phyloP scores from a whole-genome alignment of 1,139 yeast genomes.

The Geotrichum klebahnii region DNA sequence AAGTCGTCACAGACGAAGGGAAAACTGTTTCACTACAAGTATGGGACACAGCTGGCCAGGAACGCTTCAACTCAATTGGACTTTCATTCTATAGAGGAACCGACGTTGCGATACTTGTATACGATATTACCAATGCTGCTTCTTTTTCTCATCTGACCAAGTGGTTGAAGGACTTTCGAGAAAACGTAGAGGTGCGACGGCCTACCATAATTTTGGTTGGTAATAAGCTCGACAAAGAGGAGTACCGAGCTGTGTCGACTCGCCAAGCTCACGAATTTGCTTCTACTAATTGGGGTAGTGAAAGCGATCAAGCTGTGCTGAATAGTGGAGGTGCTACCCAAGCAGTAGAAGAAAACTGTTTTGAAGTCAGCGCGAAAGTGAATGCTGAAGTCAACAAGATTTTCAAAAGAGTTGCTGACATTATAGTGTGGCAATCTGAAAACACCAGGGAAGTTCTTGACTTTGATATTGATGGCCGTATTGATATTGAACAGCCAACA shows the following conservation, averaged over 20 bases:
- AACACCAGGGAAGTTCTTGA: slow-evolving; percentile 16
- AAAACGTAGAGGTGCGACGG: slow-evolving; percentile 48
- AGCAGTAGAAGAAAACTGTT: slow-evolving; percentile 16
- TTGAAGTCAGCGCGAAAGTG: slow-evolving; percentile 28
- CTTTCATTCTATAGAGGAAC: slow-evolving; percentile 60
- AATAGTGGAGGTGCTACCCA: not conserved
- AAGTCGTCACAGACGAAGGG: slow-evolving; percentile 32
- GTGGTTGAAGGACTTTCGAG: slow-evolving; percentile 52
- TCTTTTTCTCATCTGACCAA: slow-evolving; percentile 48
- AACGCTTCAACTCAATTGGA: slow-evolving; percentile 56
- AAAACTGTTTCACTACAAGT: slow-evolving; percentile 47
- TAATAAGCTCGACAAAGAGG: slow-evolving; percentile 47
- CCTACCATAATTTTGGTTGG: slow-evolving; percentile 57
- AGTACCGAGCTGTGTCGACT: slow-evolving; percentile 25
- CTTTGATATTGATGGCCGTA: slow-evolving; percentile 20
- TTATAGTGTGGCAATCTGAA: slow-evolving; percentile 15
- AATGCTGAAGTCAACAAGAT: slow-evolving; percentile 23
- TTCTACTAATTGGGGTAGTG: slow-evolving; percentile 18
- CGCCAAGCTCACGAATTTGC: slow-evolving; percentile 28
- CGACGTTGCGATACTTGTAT: slow-evolving; percentile 55
- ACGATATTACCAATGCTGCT: slow-evolving; percentile 53
- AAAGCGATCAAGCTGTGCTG: slow-evolving; percentile 14
- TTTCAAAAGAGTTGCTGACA: slow-evolving; percentile 24
- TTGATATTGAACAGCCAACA: slow-evolving; percentile 17
- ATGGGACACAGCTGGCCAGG: slow-evolving; percentile 71